These are phyloP conservation scores for Hsuehochloa calcarea DNA, from an alignment of 176 grass and related monocot species.

Conservation along the genomic window DNA sequence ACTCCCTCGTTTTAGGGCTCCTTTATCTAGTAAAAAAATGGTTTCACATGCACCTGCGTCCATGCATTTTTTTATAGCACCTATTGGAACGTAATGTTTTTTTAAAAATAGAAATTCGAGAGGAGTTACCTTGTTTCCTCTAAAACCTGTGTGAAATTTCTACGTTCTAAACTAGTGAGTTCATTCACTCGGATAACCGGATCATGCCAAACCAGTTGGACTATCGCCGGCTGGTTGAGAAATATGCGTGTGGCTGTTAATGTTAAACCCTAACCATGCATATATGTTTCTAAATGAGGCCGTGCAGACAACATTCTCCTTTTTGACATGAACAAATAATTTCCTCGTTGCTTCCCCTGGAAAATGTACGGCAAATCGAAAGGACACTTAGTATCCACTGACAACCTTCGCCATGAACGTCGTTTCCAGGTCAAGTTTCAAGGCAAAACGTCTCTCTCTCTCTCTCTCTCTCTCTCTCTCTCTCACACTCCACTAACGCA, in stretches of 20 bases:
- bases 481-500: not conserved
- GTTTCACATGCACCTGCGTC: not conserved
- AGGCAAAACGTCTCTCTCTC: slow-evolving; percentile 43
- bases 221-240: not conserved
- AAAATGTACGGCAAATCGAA: not conserved
- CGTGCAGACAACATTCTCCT: no score
- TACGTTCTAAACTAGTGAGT: not conserved
- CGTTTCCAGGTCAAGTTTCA: not conserved
- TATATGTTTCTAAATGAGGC: no score
- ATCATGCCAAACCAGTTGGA: not conserved
- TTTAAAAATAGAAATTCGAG: not conserved
- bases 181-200: not conserved
- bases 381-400: not conserved
- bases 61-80: not conserved
- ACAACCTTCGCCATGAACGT: not conserved
- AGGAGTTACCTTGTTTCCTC: no score
- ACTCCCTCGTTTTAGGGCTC: slow-evolving; percentile 17
- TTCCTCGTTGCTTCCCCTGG: slow-evolving; percentile 36
- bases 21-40: not conserved
- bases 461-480: slow-evolving; percentile 5
- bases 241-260: not conserved
- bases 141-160: not conserved
- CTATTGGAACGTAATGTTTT: not conserved
- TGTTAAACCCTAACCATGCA: no score
- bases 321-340: not conserved